Conservation (phyloP, 2,329 filamentous ascomycete genomes). For the Fusarium verticillioides region DNA sequence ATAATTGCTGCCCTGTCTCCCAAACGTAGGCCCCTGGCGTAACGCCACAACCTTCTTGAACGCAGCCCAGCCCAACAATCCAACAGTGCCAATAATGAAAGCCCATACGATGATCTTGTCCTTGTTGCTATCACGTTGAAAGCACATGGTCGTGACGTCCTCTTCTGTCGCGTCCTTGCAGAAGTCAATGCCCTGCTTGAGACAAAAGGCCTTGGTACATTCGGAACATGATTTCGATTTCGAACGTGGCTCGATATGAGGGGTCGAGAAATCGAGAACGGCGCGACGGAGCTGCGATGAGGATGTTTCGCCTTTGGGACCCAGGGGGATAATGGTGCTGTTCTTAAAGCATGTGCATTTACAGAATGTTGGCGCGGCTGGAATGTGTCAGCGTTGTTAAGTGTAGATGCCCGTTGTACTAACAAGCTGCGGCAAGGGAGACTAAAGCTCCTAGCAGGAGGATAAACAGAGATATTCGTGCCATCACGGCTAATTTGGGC, state of each 20-base stretch:
- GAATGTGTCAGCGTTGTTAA: slow-evolving; percentile 34
- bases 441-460: slow-evolving; percentile 52
- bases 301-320: slow-evolving; percentile 52
- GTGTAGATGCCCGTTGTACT: slow-evolving; percentile 29
- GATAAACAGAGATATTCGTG: slow-evolving; percentile 52
- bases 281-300: slow-evolving; percentile 39
- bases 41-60: slow-evolving; percentile 60
- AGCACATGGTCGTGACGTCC: slow-evolving; percentile 71
- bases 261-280: slow-evolving; percentile 29
- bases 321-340: slow-evolving; percentile 73
- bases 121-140: slow-evolving; percentile 74
- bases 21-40: slow-evolving; percentile 48
- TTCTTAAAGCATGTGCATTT: slow-evolving; percentile 78
- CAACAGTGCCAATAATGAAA: slow-evolving; percentile 69
- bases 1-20: slow-evolving; percentile 46
- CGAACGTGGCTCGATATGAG: slow-evolving; percentile 45
- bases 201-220: slow-evolving; percentile 74
- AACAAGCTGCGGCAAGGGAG: slow-evolving; percentile 57
- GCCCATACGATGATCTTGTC: slow-evolving; percentile 74
- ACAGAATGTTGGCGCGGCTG: slow-evolving; percentile 73
- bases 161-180: slow-evolving; percentile 71
- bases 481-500: slow-evolving; percentile 49
- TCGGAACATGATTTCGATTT: slow-evolving; percentile 65
- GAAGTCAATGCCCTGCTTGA: slow-evolving; percentile 68
- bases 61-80: slow-evolving; percentile 69